A percentile compares a stretch with the other conserved stretches of the same genome.
Evolutionary conservation across 2,329 filamentous ascomycete species (phyloP).

Genomic region (Aspergillus vadensis): DNA sequence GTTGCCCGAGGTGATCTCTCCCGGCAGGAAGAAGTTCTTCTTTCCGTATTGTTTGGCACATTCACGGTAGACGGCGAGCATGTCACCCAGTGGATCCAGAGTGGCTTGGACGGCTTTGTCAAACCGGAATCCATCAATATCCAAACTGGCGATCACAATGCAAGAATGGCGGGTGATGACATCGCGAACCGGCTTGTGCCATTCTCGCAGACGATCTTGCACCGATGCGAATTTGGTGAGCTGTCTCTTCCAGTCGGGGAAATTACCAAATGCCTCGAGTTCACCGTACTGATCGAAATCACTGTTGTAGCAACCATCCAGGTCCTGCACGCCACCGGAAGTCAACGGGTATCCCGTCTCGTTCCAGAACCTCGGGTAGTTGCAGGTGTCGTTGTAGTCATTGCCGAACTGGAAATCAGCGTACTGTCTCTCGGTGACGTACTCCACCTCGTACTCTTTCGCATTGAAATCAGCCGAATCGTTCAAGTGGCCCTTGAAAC

Average conservation of each 20-base stretch:
- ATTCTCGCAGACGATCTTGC: conserved; percentile 66
- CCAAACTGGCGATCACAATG: conserved; percentile 60
- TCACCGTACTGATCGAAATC: conserved; percentile 68
- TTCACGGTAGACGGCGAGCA: conserved; percentile 56
- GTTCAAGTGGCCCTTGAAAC: conserved; percentile 43
- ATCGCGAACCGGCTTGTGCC: conserved; percentile 59
- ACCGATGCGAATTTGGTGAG: conserved; percentile 66
- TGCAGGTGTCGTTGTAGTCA: conserved; percentile 54
- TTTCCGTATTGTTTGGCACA: conserved; percentile 61
- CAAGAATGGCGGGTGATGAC: conserved; percentile 64
- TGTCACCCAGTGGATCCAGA: conserved; percentile 60
- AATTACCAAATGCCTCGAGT: conserved; percentile 64
- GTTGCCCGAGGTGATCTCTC: conserved; percentile 64
- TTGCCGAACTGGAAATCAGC: conserved; percentile 59
- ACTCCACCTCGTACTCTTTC: conserved; percentile 59
- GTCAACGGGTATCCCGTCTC: conserved; percentile 56
- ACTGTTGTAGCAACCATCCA: conserved; percentile 60
- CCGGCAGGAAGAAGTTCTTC: conserved; percentile 63
- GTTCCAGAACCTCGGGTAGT: conserved; percentile 63
- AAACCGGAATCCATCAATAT: conserved; percentile 66
- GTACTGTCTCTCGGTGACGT: conserved; percentile 57
- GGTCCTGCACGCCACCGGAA: conserved; percentile 46
- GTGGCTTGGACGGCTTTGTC: conserved; percentile 67
- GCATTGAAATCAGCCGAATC: conserved; percentile 56
- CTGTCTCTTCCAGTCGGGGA: conserved; percentile 63